These are phyloP conservation scores for Theileria parva DNA, from an alignment of 169 alveolate genomes.

Conservation along the genomic window DNA sequence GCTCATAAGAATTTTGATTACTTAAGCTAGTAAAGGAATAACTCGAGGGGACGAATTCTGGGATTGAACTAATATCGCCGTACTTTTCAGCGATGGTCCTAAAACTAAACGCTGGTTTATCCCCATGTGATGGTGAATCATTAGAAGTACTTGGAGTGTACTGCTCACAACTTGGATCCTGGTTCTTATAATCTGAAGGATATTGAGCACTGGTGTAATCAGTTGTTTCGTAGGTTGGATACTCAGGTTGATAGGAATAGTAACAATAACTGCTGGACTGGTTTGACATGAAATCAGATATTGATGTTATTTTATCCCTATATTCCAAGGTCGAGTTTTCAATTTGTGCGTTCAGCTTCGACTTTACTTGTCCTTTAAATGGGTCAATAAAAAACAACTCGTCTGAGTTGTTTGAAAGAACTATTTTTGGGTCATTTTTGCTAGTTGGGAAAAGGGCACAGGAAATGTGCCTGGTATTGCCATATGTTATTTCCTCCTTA, in stretches of 20 bases:
- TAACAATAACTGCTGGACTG: constrained; percentile 43
- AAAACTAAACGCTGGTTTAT: background rate
- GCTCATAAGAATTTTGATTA: background rate
- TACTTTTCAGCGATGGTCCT: constrained; percentile 51
- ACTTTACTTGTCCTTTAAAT: constrained; percentile 30
- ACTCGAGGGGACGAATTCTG: constrained; percentile 54
- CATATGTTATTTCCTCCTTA: constrained; percentile 22
- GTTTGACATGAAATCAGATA: constrained; percentile 41
- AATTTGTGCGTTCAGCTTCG: constrained; percentile 13
- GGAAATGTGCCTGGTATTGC: constrained; percentile 41
- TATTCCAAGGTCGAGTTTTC: background rate
- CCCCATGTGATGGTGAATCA: background rate
- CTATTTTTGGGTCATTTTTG: constrained; percentile 6
- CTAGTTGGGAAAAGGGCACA: constrained; percentile 39
- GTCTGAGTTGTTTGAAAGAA: constrained; percentile 32
- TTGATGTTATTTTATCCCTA: constrained; percentile 37
- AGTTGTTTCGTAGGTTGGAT: background rate
- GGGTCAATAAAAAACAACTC: constrained; percentile 39
- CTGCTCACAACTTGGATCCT: background rate
- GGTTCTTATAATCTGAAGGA: background rate
- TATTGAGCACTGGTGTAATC: background rate
- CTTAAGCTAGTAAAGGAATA: background rate
- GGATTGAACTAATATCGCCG: constrained; percentile 51
- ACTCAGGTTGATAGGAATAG: constrained; percentile 30
- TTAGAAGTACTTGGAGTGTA: background rate